Evolutionary conservation across 2,329 filamentous ascomycete genomes (phyloP).

Genomic region (Acephala macrosclerotiorum): DNA sequence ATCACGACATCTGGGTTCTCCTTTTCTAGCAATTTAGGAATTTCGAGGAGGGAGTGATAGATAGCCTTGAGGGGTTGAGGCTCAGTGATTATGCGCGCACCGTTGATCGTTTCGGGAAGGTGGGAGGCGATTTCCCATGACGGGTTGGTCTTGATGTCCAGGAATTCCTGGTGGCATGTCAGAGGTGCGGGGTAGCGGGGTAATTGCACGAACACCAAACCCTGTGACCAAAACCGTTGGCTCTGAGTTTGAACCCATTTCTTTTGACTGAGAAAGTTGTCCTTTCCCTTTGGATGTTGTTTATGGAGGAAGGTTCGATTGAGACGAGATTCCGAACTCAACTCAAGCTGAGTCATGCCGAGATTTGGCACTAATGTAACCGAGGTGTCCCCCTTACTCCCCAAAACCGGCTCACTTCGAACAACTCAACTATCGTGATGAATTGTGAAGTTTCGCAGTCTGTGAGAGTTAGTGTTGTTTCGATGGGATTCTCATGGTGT

Average conservation of each 20-base stretch:
- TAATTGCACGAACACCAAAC: constrained; percentile 58
- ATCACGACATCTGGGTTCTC: constrained; percentile 68
- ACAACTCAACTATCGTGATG: too few relatives aligned
- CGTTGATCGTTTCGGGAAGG: constrained; percentile 67
- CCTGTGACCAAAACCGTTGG: constrained; percentile 62
- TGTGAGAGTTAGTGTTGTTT: too few relatives aligned
- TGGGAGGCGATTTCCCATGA: constrained; percentile 77
- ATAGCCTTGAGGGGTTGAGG: constrained; percentile 71
- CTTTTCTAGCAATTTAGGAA: constrained; percentile 59
- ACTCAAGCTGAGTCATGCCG: background rate
- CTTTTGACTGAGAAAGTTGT: background rate
- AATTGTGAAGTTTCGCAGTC: too few relatives aligned
- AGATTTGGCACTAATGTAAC: background rate
- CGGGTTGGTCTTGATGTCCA: constrained; percentile 65
- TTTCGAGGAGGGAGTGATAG: constrained; percentile 68
- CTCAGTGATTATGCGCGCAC: constrained; percentile 59
- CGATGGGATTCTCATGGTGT: too few relatives aligned
- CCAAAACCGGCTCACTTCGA: background rate
- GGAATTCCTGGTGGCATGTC: constrained; percentile 23
- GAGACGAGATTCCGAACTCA: background rate
- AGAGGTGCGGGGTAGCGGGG: background rate
- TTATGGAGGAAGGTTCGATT: background rate
- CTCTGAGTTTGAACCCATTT: background rate
- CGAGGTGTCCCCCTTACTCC: too few relatives aligned
- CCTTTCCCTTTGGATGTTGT: background rate